These are phyloP conservation scores for Epichloe sylvatica DNA, from an alignment of 2,329 filamentous ascomycete genomes.

Conservation along the genomic window DNA sequence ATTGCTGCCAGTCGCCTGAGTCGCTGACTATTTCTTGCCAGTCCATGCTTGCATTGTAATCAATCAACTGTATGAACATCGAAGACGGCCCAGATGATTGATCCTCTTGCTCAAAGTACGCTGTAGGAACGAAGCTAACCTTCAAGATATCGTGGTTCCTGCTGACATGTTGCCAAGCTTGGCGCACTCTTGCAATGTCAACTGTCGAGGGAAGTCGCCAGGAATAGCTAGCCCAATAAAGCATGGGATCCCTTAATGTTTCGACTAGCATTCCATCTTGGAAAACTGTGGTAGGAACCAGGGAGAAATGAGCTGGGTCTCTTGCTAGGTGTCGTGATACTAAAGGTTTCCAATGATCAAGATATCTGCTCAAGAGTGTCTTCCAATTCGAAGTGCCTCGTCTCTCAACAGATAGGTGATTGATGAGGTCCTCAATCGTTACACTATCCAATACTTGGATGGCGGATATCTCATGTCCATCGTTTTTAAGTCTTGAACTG, in stretches of 20 bases:
- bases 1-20: background rate
- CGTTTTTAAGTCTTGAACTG: background rate
- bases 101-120: background rate
- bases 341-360: background rate
- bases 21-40: background rate
- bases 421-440: background rate
- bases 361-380: background rate
- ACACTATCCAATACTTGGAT: background rate
- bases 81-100: background rate
- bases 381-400: background rate
- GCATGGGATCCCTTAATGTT: background rate
- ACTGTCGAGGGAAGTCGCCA: background rate
- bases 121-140: background rate
- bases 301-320: background rate
- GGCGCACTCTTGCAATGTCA: background rate
- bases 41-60: background rate
- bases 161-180: background rate
- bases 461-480: background rate
- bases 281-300: background rate
- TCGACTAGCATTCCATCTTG: background rate
- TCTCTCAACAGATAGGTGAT: background rate
- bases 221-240: background rate
- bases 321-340: background rate
- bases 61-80: background rate
- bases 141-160: background rate